Evolutionary conservation across 108 stramenopile genomes (phyloP).

Genomic region (Cyclotella cryptica): DNA sequence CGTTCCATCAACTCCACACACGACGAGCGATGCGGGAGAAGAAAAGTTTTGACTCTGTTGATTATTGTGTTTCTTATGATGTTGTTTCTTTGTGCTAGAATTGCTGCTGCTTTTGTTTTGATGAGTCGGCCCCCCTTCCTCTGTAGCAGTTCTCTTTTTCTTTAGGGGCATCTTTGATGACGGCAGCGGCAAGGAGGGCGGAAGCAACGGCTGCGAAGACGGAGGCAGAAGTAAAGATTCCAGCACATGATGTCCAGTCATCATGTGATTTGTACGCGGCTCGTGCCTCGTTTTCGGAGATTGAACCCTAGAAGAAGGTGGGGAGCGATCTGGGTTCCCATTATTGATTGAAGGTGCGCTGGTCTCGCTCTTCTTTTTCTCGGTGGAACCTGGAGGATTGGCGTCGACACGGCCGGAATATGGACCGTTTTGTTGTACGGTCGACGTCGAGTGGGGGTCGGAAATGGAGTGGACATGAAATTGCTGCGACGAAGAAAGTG

Average conservation of each 20-base stretch:
- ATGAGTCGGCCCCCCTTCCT: background rate
- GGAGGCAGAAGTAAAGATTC: background rate
- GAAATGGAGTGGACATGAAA: conserved; percentile 7
- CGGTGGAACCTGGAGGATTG: too few relatives aligned
- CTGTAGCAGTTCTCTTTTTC: background rate
- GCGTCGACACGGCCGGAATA: too few relatives aligned
- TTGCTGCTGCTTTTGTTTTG: background rate
- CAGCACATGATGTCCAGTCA: conserved; percentile 6
- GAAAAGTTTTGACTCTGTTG: background rate
- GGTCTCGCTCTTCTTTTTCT: background rate
- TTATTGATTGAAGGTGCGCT: background rate
- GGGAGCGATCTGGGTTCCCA: background rate
- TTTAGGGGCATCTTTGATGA: background rate
- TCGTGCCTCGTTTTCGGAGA: conserved; percentile 1
- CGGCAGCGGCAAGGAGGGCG: background rate
- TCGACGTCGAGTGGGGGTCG: background rate
- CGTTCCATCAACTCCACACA: conserved; percentile 76
- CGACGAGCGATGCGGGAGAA: conserved; percentile 57
- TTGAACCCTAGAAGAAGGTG: background rate
- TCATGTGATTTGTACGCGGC: background rate
- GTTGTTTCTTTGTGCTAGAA: background rate
- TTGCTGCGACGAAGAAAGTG: background rate
- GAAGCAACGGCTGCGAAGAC: background rate
- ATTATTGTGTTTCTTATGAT: background rate
- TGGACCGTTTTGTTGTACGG: background rate